Evolutionary conservation across 495 filamentous ascomycete genomes (phyloP), one percentile per base, ranked within the genome.

Genomic region (Ascobolus immersus): DNA sequence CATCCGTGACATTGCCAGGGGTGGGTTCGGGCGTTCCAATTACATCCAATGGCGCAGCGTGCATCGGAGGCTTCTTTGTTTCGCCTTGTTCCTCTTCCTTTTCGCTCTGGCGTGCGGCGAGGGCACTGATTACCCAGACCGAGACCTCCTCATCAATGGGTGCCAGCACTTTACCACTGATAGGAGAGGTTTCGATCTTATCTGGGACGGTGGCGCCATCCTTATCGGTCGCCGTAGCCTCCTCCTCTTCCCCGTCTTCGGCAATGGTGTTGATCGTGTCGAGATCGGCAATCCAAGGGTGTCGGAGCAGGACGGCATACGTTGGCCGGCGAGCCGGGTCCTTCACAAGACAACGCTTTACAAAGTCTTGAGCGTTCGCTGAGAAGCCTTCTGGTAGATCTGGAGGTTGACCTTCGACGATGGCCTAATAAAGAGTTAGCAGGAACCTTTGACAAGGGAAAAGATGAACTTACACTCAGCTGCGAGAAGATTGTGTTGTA

Each of bases 401-500:
- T 0, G 89, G 86, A 14, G 89, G 77, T 12, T 90, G 79, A 29
- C 86, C 86, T 47, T 94, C 77, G 15, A 99, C 86, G 43, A 99
- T 99, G 13, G 86, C 86, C 89, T 99, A 43, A 4, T 31, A 23
- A 17, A 19, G 20, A n/a, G 44, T 41, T 28, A 31, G 42, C 18
- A 25, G 21, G 48, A 45, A 37, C 42, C 28, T 25, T 23, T 13
- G 13, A 9, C 18, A 21, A 11, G 4, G 18, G 15, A 21, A 36
- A 40, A 17, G 17, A 20, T 12, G 38, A 9, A 72, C 86, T 71
- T 61, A 94, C 86, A 49, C 76, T 84, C 34, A 99, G 59, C 50
- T 99, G 86, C 46, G 79, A 89, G 62, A 94, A 94, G 33, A 99
- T 94, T 43, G 92, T 94, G 51, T 82, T 82, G 46, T 90, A 99